These are phyloP conservation scores for Nannochloropsis oceanica DNA, from an alignment of 108 stramenopile genomes.

Conservation along the genomic window DNA sequence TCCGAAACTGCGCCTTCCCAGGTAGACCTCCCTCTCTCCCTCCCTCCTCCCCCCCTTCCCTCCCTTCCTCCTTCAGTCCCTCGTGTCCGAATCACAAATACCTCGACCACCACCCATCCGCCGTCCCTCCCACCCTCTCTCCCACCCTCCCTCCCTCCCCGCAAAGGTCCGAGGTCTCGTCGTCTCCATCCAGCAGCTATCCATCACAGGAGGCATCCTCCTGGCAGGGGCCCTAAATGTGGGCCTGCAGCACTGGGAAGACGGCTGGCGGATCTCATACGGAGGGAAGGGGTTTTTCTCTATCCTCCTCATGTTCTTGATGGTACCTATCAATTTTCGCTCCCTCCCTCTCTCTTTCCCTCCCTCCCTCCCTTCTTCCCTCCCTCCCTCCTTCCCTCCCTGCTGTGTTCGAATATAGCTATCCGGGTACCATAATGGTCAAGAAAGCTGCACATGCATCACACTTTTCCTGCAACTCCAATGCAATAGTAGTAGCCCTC, in stretches of 20 bases:
- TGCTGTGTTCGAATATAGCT: not conserved
- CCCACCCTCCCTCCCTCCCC: not conserved
- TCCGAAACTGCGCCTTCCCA: constrained; percentile 24
- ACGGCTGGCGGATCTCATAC: constrained; percentile 37
- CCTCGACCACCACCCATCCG: not conserved
- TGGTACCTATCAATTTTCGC: constrained; percentile 5
- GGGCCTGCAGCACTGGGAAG: constrained; percentile 23
- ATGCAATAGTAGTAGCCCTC: too few relatives aligned
- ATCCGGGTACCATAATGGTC: too few relatives aligned
- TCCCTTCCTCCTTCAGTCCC: not conserved
- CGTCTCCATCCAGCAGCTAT: constrained; percentile 30
- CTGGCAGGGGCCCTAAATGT: constrained; percentile 20
- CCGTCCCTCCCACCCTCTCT: not conserved
- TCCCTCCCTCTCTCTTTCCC: not conserved
- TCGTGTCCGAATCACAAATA: not conserved
- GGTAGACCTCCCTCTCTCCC: not conserved
- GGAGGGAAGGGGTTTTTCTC: constrained; percentile 36
- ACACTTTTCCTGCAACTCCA: too few relatives aligned
- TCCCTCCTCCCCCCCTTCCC: not conserved
- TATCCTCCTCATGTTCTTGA: constrained; percentile 12
- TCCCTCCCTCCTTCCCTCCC: not conserved
- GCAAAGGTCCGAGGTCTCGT: not conserved
- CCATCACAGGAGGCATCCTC: constrained; percentile 33
- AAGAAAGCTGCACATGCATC: too few relatives aligned
- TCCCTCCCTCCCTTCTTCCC: not conserved